phyloP scores from a whole-genome alignment of 2,329 filamentous ascomycete species.

The Stagonosporopsis cucurbitacearum region DNA sequence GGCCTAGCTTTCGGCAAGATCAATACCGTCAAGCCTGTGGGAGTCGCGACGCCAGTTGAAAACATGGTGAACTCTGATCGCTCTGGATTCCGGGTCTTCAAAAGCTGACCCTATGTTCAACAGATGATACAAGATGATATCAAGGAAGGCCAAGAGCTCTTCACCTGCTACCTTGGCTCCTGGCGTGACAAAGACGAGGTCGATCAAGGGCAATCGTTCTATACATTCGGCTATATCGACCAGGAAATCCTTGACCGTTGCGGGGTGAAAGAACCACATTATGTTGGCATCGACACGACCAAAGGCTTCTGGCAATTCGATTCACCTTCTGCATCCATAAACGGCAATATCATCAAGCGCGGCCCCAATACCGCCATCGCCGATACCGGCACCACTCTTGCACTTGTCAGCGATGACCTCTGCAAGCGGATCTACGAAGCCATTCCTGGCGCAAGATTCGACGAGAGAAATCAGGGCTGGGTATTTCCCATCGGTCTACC shows the following conservation, averaged over 20 bases:
- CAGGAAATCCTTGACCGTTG: constrained; percentile 63
- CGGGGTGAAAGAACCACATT: constrained; percentile 63
- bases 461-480: constrained; percentile 66
- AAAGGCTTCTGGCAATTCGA: constrained; percentile 73
- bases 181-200: constrained; percentile 56
- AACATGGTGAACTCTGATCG: constrained; percentile 48
- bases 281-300: constrained; percentile 67
- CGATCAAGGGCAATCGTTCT: constrained; percentile 62
- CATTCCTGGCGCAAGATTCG: constrained; percentile 64
- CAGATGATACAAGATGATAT: constrained; percentile 62
- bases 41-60: constrained; percentile 63
- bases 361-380: constrained; percentile 70
- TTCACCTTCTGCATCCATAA: constrained; percentile 64
- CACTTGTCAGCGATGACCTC: constrained; percentile 66
- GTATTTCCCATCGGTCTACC: constrained; percentile 64
- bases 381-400: constrained; percentile 75
- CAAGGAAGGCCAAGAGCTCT: constrained; percentile 59
- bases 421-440: constrained; percentile 68
- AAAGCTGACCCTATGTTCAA: neutral
- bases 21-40: constrained; percentile 60
- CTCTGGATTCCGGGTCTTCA: neutral
- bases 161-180: constrained; percentile 69
- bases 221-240: constrained; percentile 77
- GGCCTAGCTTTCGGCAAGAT: constrained; percentile 65
- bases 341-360: constrained; percentile 60